phyloP scores from a whole-genome alignment of 129 eudicot genomes.

The Kitagawia praeruptora region DNA sequence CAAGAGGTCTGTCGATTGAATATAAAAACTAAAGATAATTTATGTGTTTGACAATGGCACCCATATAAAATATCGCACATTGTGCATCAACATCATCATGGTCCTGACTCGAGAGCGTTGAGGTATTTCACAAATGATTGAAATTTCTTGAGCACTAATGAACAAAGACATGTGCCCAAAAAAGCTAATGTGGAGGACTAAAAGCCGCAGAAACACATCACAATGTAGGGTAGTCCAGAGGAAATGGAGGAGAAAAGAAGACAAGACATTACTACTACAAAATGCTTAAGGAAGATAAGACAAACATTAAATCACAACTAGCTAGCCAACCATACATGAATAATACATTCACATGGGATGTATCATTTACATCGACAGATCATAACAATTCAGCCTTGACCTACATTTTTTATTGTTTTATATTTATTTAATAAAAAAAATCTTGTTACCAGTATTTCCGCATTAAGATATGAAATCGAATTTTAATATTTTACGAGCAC shows the following conservation, averaged over 20 bases:
- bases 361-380: background rate
- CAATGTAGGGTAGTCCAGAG: background rate
- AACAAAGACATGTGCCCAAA: background rate
- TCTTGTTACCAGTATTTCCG: too few species aligned
- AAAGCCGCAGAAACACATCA: constrained; percentile 1
- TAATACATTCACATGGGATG: constrained; percentile 9
- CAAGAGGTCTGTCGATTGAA: too few species aligned
- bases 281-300: constrained; percentile 5
- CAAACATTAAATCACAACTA: constrained; percentile 12
- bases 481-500: too few species aligned
- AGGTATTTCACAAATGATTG: background rate
- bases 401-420: background rate
- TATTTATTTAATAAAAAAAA: too few species aligned
- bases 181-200: background rate
- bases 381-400: background rate
- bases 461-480: too few species aligned
- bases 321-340: background rate
- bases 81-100: background rate
- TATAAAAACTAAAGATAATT: background rate
- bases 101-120: background rate
- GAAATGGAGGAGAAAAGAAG: constrained; percentile 4
- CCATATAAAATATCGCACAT: background rate
- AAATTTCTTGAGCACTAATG: background rate
- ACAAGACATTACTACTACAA: background rate
- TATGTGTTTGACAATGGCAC: background rate